Evolutionary conservation across 2,329 filamentous ascomycete genomes (phyloP).

Genomic region (Ophiosphaerella narmari): DNA sequence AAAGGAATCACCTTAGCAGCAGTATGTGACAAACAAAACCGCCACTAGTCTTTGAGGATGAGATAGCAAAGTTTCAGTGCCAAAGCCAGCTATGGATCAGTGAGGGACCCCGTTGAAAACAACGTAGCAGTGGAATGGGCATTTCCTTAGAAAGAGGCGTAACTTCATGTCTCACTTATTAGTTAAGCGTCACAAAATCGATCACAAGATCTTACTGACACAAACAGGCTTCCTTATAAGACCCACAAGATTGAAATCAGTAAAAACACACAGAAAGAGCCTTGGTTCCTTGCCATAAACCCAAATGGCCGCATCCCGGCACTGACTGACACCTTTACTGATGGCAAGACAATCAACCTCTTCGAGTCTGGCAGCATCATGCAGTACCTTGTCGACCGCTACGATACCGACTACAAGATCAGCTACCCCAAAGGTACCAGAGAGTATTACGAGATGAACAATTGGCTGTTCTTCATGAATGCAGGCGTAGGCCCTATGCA

Average conservation of each 20-base stretch:
- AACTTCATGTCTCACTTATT: too few relatives aligned
- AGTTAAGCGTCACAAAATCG: not conserved
- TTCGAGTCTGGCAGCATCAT: conserved; percentile 86
- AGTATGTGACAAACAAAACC: too few relatives aligned
- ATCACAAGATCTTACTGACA: not conserved
- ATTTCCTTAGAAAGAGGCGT: too few relatives aligned
- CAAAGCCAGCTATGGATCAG: too few relatives aligned
- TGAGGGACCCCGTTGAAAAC: too few relatives aligned
- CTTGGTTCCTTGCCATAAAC: conserved; percentile 90
- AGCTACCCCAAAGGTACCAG: conserved; percentile 73
- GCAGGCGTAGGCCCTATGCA: conserved; percentile 83
- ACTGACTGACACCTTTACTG: conserved; percentile 73
- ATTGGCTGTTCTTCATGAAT: conserved; percentile 74
- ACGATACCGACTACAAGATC: conserved; percentile 81
- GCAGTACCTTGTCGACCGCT: conserved; percentile 80
- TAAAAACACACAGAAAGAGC: conserved; percentile 80
- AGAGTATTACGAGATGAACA: conserved; percentile 79
- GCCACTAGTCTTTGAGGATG: too few relatives aligned
- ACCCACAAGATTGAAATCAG: conserved; percentile 71
- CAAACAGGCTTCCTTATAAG: conserved; percentile 69
- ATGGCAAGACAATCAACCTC: conserved; percentile 73
- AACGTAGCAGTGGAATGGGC: too few relatives aligned
- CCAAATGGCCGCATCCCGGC: conserved; percentile 92
- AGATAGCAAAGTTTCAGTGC: too few relatives aligned
- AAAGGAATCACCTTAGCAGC: too few relatives aligned